Percentiles rank a stretch among this genome's conserved stretches.
These are phyloP conservation scores for Torulaspora quercuum DNA, from an alignment of 805 yeast species.

Conservation along the genomic window DNA sequence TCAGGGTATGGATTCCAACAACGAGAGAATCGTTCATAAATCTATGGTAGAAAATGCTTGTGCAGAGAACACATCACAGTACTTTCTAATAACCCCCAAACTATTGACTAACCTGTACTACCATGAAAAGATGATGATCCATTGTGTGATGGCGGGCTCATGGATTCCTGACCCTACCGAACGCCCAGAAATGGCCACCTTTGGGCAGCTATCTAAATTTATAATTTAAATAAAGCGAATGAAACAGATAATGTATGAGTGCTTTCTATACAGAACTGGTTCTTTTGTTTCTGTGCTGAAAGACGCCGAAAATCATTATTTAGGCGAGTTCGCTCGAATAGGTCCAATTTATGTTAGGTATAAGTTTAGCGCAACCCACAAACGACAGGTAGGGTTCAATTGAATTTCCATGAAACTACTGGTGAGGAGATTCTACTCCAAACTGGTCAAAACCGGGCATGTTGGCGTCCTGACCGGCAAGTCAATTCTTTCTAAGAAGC, in stretches of 20 bases:
- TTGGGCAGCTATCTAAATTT: constrained; percentile 39
- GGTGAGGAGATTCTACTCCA: constrained; percentile 1
- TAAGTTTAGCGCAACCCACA: neutral
- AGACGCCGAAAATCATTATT: no score
- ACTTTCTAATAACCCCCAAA: constrained; percentile 91
- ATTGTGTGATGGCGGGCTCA: constrained; percentile 70
- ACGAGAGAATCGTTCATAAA: constrained; percentile 82
- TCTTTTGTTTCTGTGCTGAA: no score
- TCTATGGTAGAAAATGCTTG: constrained; percentile 85
- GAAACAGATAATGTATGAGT: no score
- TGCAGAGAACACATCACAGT: constrained; percentile 61
- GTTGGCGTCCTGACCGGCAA: constrained; percentile 7
- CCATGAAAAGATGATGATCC: constrained; percentile 75
- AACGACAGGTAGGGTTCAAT: neutral
- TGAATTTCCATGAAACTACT: constrained; percentile 1
- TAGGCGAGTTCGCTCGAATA: no score
- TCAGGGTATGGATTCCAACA: constrained; percentile 96
- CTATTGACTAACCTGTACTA: constrained; percentile 73
- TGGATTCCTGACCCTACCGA: constrained; percentile 42
- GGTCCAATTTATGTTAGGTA: no score
- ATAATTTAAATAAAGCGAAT: constrained; percentile 12
- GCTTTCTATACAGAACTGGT: no score
- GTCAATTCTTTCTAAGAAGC: constrained; percentile 18
- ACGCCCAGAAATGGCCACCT: constrained; percentile 32
- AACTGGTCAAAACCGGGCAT: constrained; percentile 1